These are phyloP conservation scores for Lophiotrema nucula DNA, from an alignment of 495 filamentous ascomycete species.

Conservation along the genomic window DNA sequence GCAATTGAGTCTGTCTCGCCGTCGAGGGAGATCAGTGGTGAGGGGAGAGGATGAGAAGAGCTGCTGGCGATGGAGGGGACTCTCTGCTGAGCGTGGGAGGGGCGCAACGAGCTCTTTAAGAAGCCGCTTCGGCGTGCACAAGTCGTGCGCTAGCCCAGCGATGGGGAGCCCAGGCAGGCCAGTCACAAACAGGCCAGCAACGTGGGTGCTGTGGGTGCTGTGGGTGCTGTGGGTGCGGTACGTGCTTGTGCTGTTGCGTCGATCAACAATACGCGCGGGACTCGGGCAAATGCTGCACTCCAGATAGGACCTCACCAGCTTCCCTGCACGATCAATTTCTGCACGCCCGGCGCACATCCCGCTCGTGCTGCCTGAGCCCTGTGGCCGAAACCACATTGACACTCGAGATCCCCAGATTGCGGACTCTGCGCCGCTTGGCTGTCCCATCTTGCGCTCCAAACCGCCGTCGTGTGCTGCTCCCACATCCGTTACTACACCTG, in stretches of 20 bases:
- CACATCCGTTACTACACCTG: background rate
- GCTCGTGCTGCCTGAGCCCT: background rate
- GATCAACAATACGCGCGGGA: background rate
- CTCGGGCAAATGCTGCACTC: background rate
- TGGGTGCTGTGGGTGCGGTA: background rate
- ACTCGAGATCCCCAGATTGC: conserved; percentile 7
- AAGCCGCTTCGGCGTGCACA: conserved; percentile 14
- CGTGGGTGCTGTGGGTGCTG: conserved; percentile 20
- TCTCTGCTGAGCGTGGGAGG: conserved; percentile 17
- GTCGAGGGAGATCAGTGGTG: conserved; percentile 24
- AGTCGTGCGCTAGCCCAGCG: too few species aligned
- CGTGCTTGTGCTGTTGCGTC: background rate
- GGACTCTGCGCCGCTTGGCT: conserved; percentile 5
- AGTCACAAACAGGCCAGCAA: conserved; percentile 14
- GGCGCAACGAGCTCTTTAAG: conserved; percentile 12
- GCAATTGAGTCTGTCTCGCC: conserved; percentile 33
- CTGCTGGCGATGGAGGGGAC: conserved; percentile 7
- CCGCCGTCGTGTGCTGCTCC: conserved; percentile 10
- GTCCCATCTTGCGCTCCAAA: conserved; percentile 6
- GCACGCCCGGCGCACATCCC: background rate
- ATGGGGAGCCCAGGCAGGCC: background rate
- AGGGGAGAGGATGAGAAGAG: conserved; percentile 16
- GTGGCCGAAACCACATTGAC: conserved; percentile 16
- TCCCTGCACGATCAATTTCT: background rate
- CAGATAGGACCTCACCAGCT: background rate